A percentile compares a stretch with the other conserved stretches of the same genome.
Evolutionary conservation across 2,329 filamentous ascomycete genomes (phyloP).

Genomic region (Fusarium verrucosum): DNA sequence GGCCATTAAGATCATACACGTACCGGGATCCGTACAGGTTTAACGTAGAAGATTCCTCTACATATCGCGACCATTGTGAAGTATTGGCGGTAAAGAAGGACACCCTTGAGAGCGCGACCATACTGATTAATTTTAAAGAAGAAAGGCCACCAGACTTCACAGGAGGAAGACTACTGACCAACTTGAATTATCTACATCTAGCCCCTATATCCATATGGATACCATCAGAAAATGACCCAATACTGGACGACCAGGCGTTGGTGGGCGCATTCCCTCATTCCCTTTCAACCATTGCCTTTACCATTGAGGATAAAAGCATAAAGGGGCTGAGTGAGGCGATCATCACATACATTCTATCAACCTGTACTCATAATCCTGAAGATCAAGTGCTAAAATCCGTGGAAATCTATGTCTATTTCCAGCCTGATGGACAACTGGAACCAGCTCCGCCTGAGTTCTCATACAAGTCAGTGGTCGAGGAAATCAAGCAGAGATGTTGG

Average conservation of each 20-base stretch:
- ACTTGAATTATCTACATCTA: neutral
- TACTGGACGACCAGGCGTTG: neutral
- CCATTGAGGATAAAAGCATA: neutral
- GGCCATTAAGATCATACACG: neutral
- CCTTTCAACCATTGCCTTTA: neutral
- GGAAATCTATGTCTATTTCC: neutral
- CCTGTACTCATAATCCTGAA: neutral
- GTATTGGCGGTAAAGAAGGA: neutral
- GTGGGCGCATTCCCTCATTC: neutral
- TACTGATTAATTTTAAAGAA: neutral
- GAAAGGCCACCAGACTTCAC: neutral
- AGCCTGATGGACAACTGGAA: neutral
- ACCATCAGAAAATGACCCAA: neutral
- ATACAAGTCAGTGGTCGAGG: neutral
- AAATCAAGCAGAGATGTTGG: neutral
- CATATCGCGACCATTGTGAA: neutral
- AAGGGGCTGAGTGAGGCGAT: neutral
- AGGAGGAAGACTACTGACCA: neutral
- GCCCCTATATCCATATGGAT: neutral
- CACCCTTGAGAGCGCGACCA: neutral
- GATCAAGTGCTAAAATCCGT: neutral
- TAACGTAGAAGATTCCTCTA: neutral
- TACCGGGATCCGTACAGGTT: neutral
- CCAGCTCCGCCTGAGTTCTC: too few relatives aligned
- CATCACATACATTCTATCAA: neutral